Conservation (phyloP, 495 filamentous ascomycete species). For the Xylaria grammica region DNA sequence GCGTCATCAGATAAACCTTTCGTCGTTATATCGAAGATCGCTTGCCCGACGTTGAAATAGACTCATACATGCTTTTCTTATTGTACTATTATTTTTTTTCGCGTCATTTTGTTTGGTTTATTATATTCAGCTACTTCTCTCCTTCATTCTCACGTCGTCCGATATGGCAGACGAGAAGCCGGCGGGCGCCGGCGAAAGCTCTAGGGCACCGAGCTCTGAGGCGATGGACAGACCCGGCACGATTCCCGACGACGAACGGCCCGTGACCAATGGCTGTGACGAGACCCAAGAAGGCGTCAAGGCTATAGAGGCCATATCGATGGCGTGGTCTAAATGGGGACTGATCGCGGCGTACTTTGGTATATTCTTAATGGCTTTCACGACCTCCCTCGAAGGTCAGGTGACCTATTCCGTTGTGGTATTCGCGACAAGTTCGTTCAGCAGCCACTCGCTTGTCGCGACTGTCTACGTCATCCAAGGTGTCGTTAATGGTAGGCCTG, state of each 20-base stretch:
- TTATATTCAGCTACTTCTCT: too few relatives aligned
- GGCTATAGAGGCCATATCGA: constrained; percentile 53
- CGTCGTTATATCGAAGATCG: too few relatives aligned
- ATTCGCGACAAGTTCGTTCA: constrained; percentile 60
- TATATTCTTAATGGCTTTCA: constrained; percentile 52
- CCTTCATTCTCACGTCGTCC: too few relatives aligned
- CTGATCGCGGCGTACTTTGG: constrained; percentile 52
- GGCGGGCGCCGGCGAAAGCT: not conserved
- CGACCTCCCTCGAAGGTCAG: constrained; percentile 53
- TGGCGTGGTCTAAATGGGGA: constrained; percentile 52
- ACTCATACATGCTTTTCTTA: too few relatives aligned
- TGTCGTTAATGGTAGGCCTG: constrained; percentile 50
- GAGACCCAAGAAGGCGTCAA: constrained; percentile 41
- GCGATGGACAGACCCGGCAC: not conserved
- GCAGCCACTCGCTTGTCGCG: constrained; percentile 62
- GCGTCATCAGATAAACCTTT: too few relatives aligned
- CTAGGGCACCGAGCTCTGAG: constrained; percentile 3
- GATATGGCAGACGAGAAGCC: not conserved
- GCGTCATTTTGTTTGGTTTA: too few relatives aligned
- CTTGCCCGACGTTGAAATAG: too few relatives aligned
- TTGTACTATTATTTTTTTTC: too few relatives aligned
- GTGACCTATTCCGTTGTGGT: constrained; percentile 50
- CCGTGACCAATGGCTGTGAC: not conserved
- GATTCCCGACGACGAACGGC: not conserved
- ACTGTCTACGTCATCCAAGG: constrained; percentile 61